Percentiles rank a stretch among this genome's conserved stretches.
Conservation (phyloP, 1,284 basidiomycete genomes). For the Rhodotorula sp. region DNA sequence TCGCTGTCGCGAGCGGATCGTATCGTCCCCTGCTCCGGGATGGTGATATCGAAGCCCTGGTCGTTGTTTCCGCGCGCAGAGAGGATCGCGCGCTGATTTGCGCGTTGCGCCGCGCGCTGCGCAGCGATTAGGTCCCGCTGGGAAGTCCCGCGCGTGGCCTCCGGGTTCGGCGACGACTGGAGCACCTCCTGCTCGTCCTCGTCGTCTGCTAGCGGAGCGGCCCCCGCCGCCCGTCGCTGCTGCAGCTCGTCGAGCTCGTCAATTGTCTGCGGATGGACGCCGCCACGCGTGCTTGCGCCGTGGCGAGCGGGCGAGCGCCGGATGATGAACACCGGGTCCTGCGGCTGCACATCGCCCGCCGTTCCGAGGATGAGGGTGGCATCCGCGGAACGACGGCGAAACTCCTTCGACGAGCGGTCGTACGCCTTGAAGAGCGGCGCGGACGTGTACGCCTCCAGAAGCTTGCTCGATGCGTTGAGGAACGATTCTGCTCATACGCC, state of each 20-base stretch:
- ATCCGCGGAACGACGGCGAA: conserved; percentile 85
- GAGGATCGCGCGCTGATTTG: conserved; percentile 81
- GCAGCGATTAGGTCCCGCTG: conserved; percentile 89
- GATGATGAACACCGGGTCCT: conserved; percentile 87
- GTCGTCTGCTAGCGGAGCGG: not conserved
- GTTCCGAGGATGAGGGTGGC: conserved; percentile 69
- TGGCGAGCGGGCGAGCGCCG: conserved; percentile 32
- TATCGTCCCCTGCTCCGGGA: conserved; percentile 80
- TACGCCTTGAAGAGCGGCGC: conserved; percentile 70
- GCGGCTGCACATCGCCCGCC: conserved; percentile 70
- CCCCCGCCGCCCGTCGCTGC: conserved; percentile 5
- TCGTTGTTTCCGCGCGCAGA: conserved; percentile 78
- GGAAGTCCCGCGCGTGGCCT: not conserved
- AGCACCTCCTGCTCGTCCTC: conserved; percentile 15
- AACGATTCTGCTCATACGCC: conserved; percentile 63
- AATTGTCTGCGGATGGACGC: conserved; percentile 34
- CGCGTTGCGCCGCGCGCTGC: conserved; percentile 77
- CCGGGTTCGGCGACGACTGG: not conserved
- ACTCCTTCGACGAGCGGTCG: conserved; percentile 63
- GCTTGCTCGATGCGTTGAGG: conserved; percentile 71
- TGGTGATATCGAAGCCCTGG: conserved; percentile 80
- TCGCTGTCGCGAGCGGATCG: conserved; percentile 65
- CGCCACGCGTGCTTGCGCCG: conserved; percentile 3
- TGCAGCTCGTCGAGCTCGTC: conserved; percentile 41
- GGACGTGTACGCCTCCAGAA: conserved; percentile 78